phyloP scores from a whole-genome alignment of 2,329 filamentous ascomycete genomes.

The Fusarium torulosum region DNA sequence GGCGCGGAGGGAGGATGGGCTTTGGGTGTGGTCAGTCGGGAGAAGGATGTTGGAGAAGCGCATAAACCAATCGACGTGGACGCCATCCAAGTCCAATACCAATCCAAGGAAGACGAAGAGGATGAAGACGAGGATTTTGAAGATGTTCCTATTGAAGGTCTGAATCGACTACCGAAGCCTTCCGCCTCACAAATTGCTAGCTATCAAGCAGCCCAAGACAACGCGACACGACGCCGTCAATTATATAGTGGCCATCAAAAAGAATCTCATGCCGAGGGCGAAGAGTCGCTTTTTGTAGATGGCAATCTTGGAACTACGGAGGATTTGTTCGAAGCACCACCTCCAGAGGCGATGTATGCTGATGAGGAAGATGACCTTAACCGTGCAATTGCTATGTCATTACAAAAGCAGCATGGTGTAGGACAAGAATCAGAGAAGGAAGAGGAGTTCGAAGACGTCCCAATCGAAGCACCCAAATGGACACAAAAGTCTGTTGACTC shows the following conservation, averaged over 20 bases:
- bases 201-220: slow-evolving; percentile 46
- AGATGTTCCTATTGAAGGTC: slow-evolving; percentile 89
- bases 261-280: slow-evolving; percentile 52
- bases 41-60: slow-evolving; percentile 81
- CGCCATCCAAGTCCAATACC: slow-evolving; percentile 68
- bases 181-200: slow-evolving; percentile 40
- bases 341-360: slow-evolving; percentile 54
- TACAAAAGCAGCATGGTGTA: slow-evolving; percentile 71
- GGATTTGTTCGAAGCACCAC: slow-evolving; percentile 47
- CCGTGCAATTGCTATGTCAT: slow-evolving; percentile 85
- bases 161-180: slow-evolving; percentile 82
- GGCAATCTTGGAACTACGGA: slow-evolving; percentile 47
- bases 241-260: slow-evolving; percentile 43
- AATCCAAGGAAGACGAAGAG: slow-evolving; percentile 70
- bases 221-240: slow-evolving; percentile 46
- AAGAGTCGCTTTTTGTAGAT: slow-evolving; percentile 62
- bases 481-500: slow-evolving; percentile 65
- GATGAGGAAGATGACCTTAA: slow-evolving; percentile 74
- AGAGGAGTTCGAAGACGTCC: slow-evolving; percentile 64
- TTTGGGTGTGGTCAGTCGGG: slow-evolving; percentile 89
- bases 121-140: slow-evolving; percentile 88
- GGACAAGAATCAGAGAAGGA: slow-evolving; percentile 56
- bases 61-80: slow-evolving; percentile 96
- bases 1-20: slow-evolving; percentile 97
- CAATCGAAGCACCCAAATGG: slow-evolving; percentile 63